Percentiles rank a stretch among this genome's conserved stretches.
Evolutionary conservation across 2,329 filamentous ascomycete genomes (phyloP).

Genomic region (Xylaria sp.): DNA sequence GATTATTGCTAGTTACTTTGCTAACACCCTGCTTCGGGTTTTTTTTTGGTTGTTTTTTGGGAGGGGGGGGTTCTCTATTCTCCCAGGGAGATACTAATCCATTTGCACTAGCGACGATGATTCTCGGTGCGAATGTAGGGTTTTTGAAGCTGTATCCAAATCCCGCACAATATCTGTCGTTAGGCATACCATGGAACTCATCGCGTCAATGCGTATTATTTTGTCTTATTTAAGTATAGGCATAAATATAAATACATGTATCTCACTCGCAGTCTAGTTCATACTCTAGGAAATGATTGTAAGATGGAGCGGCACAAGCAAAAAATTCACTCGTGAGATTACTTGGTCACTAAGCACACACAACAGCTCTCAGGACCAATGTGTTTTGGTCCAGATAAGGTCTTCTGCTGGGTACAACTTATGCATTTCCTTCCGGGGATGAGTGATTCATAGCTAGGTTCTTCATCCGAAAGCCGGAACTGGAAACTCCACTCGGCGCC

Average conservation of each 20-base stretch:
- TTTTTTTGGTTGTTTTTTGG: neutral
- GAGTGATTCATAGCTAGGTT: neutral
- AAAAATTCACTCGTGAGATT: neutral
- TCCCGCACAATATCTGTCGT: neutral
- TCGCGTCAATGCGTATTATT: neutral
- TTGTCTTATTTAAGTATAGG: neutral
- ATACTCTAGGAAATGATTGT: neutral
- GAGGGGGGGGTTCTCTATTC: too few relatives aligned
- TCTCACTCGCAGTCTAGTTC: neutral
- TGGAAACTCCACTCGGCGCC: neutral
- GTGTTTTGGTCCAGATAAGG: neutral
- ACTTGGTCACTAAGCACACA: neutral
- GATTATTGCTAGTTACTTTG: neutral
- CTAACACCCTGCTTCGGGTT: neutral
- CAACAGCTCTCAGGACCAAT: neutral
- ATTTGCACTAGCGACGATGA: neutral
- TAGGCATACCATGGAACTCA: neutral
- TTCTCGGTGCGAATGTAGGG: neutral
- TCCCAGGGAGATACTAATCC: neutral
- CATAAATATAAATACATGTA: neutral
- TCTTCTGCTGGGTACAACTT: neutral
- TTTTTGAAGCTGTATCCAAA: neutral
- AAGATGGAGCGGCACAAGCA: neutral
- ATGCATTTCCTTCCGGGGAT: neutral
- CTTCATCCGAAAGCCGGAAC: conserved; percentile 5